Evolutionary conservation across 768 basidiomycete genomes (phyloP).

Genomic region (Gyrodon lividus): DNA sequence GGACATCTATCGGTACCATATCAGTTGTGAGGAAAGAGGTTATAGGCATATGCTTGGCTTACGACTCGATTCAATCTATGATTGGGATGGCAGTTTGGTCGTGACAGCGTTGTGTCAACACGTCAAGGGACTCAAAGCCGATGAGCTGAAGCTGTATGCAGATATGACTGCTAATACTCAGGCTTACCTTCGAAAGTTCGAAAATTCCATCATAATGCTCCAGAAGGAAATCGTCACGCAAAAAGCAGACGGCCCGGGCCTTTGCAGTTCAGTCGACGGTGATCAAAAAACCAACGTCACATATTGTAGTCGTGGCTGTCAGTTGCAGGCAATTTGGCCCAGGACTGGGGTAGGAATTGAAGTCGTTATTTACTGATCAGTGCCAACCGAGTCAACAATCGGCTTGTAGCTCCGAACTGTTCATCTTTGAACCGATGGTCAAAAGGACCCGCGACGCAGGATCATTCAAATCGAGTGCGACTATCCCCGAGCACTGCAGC

Average conservation of each 20-base stretch:
- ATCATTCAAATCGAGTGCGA: no score
- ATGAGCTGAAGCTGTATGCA: background rate
- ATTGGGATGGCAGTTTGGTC: background rate
- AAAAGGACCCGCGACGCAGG: background rate
- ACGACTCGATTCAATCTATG: background rate
- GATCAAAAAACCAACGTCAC: background rate
- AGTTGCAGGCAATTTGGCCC: no score
- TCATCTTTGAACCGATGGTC: conserved; percentile 14
- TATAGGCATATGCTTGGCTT: background rate
- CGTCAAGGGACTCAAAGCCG: background rate
- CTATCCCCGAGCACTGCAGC: background rate
- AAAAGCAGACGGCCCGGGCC: background rate
- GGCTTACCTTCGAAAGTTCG: background rate
- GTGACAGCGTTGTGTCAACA: background rate
- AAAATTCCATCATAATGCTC: background rate
- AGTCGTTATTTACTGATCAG: background rate
- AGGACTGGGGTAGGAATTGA: background rate
- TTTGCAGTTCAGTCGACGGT: no score
- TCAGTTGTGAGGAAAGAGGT: background rate
- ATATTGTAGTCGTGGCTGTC: background rate
- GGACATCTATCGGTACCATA: background rate
- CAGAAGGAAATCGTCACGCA: background rate
- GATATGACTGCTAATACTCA: background rate
- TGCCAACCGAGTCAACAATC: no score
- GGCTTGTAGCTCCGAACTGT: conserved; percentile 7